Percentiles rank a stretch among this genome's conserved stretches.
These are phyloP conservation scores for Neonectria ditissima DNA, from an alignment of 2,329 filamentous ascomycete genomes.

Conservation along the genomic window DNA sequence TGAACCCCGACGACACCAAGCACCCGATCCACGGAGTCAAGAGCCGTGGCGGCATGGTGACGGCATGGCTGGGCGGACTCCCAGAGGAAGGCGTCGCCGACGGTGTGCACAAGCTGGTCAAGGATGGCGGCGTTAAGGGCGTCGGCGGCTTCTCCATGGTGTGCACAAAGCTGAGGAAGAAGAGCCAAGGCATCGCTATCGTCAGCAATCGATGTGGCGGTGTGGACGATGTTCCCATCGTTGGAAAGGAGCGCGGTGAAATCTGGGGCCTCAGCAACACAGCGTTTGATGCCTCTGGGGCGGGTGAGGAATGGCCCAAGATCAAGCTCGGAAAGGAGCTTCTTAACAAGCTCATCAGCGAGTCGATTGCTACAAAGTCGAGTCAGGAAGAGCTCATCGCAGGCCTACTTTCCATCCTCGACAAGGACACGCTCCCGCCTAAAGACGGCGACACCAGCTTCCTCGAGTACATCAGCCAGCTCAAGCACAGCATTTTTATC, in stretches of 20 bases:
- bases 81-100: constrained; percentile 60
- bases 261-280: constrained; percentile 74
- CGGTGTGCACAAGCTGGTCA: constrained; percentile 65
- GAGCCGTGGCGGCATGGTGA: constrained; percentile 74
- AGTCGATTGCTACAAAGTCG: constrained; percentile 51
- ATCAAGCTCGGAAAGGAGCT: constrained; percentile 64
- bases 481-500: constrained; percentile 72
- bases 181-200: constrained; percentile 66
- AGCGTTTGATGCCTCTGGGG: constrained; percentile 58
- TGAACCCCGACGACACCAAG: constrained; percentile 58
- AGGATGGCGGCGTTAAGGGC: constrained; percentile 65
- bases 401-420: constrained; percentile 65
- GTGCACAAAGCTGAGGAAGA: constrained; percentile 68
- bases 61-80: constrained; percentile 67
- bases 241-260: constrained; percentile 63
- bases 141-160: constrained; percentile 76
- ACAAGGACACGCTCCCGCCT: constrained; percentile 66
- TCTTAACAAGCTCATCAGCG: constrained; percentile 56
- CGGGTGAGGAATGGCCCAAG: constrained; percentile 69
- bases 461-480: constrained; percentile 63
- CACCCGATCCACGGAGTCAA: constrained; percentile 66
- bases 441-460: constrained; percentile 58
- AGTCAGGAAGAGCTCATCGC: constrained; percentile 63
- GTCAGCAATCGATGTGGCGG: constrained; percentile 70
- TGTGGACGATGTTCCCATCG: constrained; percentile 67